These are phyloP conservation scores for Claviceps pazoutovae DNA, from an alignment of 2,329 filamentous ascomycete genomes.

Conservation along the genomic window DNA sequence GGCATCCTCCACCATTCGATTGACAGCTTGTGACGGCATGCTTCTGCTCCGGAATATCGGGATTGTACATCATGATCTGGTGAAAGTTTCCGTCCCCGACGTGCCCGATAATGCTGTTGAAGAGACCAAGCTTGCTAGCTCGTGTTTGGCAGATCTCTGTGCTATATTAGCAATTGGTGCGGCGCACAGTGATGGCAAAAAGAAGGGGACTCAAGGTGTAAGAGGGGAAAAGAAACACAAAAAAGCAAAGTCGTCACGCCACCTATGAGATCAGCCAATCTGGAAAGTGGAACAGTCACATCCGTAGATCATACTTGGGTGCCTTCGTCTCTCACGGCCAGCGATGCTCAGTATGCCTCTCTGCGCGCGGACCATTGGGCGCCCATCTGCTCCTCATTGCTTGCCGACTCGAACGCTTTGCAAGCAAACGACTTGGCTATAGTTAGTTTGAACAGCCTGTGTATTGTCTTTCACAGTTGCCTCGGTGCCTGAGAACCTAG, in stretches of 20 bases:
- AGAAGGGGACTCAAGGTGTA: not conserved
- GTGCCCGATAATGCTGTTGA: slow-evolving; percentile 56
- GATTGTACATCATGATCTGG: slow-evolving; percentile 28
- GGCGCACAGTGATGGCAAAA: not conserved
- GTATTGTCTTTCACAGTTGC: slow-evolving; percentile 46
- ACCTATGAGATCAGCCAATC: slow-evolving; percentile 54
- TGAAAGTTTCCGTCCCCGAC: slow-evolving; percentile 68
- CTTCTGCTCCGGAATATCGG: slow-evolving; percentile 42
- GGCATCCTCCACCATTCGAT: slow-evolving; percentile 56
- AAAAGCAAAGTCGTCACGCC: slow-evolving; percentile 9
- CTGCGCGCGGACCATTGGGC: slow-evolving; percentile 67
- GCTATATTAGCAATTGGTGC: not conserved
- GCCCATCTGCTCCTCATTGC: slow-evolving; percentile 46
- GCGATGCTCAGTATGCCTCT: slow-evolving; percentile 58
- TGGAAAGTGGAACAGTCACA: slow-evolving; percentile 63
- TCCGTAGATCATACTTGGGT: slow-evolving; percentile 67
- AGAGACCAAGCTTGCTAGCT: slow-evolving; percentile 46
- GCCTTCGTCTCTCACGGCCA: slow-evolving; percentile 46
- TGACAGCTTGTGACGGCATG: slow-evolving; percentile 39
- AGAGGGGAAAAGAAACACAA: not conserved
- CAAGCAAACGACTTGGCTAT: slow-evolving; percentile 37
- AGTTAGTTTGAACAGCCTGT: slow-evolving; percentile 37
- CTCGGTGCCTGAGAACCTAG: slow-evolving; percentile 48
- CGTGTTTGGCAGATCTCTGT: slow-evolving; percentile 50
- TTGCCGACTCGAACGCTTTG: slow-evolving; percentile 54